Percentiles rank a stretch among this genome's conserved stretches.
Evolutionary conservation across 1,284 basidiomycete genomes (phyloP).

Genomic region (Malassezia globosa): DNA sequence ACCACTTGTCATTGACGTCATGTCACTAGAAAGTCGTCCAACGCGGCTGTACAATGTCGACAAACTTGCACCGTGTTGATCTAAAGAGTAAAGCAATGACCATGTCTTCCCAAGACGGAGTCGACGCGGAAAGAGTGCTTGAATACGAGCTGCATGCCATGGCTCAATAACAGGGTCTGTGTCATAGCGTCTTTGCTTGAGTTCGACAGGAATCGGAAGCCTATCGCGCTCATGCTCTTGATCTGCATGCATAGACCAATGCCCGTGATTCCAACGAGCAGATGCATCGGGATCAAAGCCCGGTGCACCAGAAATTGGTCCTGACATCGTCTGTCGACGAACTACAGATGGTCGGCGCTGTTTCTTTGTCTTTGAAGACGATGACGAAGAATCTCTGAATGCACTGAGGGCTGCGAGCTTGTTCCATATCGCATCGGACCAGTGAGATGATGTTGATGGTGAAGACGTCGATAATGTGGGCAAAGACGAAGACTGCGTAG

Average conservation of each 20-base stretch:
- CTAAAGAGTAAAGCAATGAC: slow-evolving; percentile 79
- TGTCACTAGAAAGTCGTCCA: not conserved
- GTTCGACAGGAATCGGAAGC: slow-evolving; percentile 26
- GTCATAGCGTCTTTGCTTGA: slow-evolving; percentile 31
- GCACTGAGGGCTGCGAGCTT: slow-evolving; percentile 7
- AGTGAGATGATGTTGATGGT: not conserved
- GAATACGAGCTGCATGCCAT: slow-evolving; percentile 34
- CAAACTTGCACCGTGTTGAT: slow-evolving; percentile 87
- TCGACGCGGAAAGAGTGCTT: slow-evolving; percentile 58
- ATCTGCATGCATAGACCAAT: slow-evolving; percentile 30
- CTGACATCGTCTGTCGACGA: not conserved
- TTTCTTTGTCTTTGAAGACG: not conserved
- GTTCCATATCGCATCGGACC: slow-evolving; percentile 7
- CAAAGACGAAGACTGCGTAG: not conserved
- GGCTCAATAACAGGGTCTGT: slow-evolving; percentile 29
- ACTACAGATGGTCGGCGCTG: slow-evolving; percentile 7
- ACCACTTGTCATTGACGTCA: slow-evolving; percentile 17
- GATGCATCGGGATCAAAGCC: slow-evolving; percentile 28
- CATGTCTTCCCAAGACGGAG: slow-evolving; percentile 67
- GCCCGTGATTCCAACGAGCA: slow-evolving; percentile 38
- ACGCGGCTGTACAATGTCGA: slow-evolving; percentile 57
- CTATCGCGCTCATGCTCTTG: slow-evolving; percentile 9
- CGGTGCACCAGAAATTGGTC: slow-evolving; percentile 28
- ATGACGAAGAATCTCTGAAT: not conserved
- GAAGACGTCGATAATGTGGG: not conserved